Conservation (phyloP, 2,329 filamentous ascomycete species). For the Claviceps maximensis region DNA sequence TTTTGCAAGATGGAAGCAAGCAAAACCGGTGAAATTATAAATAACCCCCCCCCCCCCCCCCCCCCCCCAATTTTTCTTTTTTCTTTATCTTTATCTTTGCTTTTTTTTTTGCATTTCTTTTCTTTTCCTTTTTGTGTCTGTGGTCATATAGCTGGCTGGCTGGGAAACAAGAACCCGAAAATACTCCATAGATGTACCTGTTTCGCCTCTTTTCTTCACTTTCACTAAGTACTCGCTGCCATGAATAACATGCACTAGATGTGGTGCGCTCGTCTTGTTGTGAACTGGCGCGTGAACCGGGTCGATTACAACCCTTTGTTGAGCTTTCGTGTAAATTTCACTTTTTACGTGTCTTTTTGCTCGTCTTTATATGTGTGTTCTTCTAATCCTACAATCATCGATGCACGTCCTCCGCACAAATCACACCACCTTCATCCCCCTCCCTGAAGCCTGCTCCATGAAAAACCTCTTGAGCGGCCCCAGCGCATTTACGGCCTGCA, state of each 20-base stretch:
- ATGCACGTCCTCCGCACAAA: no score
- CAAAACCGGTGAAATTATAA: conserved; percentile 5
- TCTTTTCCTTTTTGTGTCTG: conserved; percentile 25
- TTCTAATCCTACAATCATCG: no score
- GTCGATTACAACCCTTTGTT: no score
- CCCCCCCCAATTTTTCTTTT: no score
- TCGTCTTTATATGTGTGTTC: no score
- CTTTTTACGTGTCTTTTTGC: conserved; percentile 1
- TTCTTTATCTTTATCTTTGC: conserved; percentile 20
- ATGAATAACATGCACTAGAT: background rate
- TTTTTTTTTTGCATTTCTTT: conserved; percentile 13
- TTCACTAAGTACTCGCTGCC: background rate
- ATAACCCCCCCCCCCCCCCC: background rate
- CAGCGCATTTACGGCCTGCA: conserved; percentile 63
- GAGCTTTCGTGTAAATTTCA: no score
- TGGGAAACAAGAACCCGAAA: conserved; percentile 18
- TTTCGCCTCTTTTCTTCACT: background rate
- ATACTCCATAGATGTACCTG: conserved; percentile 21
- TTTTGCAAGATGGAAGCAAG: conserved; percentile 5
- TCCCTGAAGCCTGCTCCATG: conserved; percentile 60
- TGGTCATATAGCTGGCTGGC: conserved; percentile 24
- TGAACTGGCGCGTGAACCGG: no score
- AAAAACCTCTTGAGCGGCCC: conserved; percentile 69
- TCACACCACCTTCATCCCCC: conserved; percentile 32
- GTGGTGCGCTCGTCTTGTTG: no score